phyloP scores from a whole-genome alignment of 495 filamentous ascomycete genomes.

The Trichocladium uniseriatum region DNA sequence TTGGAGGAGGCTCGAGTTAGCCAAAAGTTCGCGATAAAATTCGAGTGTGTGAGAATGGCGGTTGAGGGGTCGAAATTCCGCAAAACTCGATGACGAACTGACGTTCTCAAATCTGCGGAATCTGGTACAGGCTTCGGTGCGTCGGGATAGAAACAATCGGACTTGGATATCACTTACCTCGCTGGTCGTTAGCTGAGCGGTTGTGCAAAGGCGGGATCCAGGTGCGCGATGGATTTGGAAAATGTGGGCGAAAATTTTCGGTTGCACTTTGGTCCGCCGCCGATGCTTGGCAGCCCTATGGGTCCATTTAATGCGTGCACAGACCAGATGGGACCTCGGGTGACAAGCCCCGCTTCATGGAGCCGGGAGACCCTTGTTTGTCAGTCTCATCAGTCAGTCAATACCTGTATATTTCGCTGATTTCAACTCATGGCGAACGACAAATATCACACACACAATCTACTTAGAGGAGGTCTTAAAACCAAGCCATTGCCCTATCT shows the following conservation, averaged over 20 bases:
- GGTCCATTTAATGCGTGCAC: not conserved
- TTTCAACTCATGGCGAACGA: too few relatives aligned
- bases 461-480: not conserved
- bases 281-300: constrained; percentile 10
- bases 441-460: not conserved
- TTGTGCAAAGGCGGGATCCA: constrained; percentile 13
- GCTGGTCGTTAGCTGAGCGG: constrained; percentile 20
- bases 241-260: constrained; percentile 30
- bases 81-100: not conserved
- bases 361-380: too few relatives aligned
- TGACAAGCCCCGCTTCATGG: too few relatives aligned
- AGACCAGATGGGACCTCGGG: not conserved
- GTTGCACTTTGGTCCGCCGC: constrained; percentile 19
- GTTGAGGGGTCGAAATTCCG: constrained; percentile 4
- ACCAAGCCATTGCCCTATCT: not conserved
- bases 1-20: constrained; percentile 8
- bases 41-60: constrained; percentile 5
- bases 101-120: not conserved
- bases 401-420: too few relatives aligned
- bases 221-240: constrained; percentile 21
- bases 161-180: constrained; percentile 14
- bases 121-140: not conserved
- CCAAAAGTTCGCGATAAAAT: constrained; percentile 1
- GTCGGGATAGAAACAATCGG: constrained; percentile 1
- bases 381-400: too few relatives aligned